Conservation (phyloP, 164 flowering plant genomes). For the Liquidambar formosana region DNA sequence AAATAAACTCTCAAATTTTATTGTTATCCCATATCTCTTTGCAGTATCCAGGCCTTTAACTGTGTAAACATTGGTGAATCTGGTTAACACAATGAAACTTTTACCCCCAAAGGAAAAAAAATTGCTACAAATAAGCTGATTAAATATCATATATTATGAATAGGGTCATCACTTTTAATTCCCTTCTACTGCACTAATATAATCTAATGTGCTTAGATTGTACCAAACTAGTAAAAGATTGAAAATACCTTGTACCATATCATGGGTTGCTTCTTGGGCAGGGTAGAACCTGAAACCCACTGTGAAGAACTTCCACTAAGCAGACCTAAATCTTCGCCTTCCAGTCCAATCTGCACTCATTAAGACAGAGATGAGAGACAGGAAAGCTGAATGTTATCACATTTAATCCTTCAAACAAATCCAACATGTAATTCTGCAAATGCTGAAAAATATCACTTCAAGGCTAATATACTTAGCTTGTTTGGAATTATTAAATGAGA, state of each 20-base stretch:
- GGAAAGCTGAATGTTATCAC: neutral
- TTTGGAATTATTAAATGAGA: neutral
- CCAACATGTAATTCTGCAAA: neutral
- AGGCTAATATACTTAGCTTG: neutral
- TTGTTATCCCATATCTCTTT: no score
- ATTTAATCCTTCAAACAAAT: slow-evolving; percentile 5
- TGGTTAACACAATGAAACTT: no score
- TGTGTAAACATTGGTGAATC: no score
- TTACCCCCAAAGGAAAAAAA: no score
- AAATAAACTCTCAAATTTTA: no score
- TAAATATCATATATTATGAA: no score
- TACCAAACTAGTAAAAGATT: neutral
- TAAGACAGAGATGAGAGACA: slow-evolving; percentile 10
- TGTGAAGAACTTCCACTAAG: slow-evolving; percentile 60
- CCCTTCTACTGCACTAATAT: neutral
- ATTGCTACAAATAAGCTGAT: no score
- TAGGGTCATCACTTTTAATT: no score
- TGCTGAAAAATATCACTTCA: neutral
- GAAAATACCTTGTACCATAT: slow-evolving; percentile 87
- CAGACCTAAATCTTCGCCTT: slow-evolving; percentile 82
- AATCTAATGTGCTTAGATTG: neutral
- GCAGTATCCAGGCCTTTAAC: no score
- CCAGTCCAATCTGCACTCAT: slow-evolving; percentile 68
- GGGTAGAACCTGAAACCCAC: slow-evolving; percentile 59
- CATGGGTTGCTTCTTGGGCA: slow-evolving; percentile 76